Evolutionary conservation across 306 rosid genomes (phyloP).

Genomic region (Vachellia pachyceras): DNA sequence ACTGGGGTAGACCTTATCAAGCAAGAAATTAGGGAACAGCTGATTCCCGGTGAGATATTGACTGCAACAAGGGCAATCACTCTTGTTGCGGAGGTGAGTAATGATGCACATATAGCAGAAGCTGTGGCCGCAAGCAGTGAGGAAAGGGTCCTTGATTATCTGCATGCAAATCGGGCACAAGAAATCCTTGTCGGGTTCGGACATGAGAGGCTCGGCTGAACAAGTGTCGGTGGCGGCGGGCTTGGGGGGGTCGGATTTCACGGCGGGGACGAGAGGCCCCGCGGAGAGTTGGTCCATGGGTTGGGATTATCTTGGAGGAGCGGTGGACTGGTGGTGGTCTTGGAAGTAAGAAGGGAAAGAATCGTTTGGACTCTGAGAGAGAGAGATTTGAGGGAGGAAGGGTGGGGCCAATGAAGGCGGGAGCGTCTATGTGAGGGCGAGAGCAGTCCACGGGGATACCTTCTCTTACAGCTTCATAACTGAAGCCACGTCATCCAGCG

Average conservation of each 20-base stretch:
- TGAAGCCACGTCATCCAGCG: slow-evolving; percentile 44
- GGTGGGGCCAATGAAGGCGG: slow-evolving; percentile 30
- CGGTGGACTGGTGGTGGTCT: slow-evolving; percentile 19
- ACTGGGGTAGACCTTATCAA: slow-evolving; percentile 69
- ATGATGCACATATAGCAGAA: slow-evolving; percentile 97
- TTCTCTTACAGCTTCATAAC: neutral
- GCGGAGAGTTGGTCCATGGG: slow-evolving; percentile 55
- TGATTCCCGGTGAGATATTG: slow-evolving; percentile 77
- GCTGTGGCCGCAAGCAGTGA: slow-evolving; percentile 91
- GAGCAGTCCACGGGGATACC: slow-evolving; percentile 48
- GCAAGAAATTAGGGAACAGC: slow-evolving; percentile 80
- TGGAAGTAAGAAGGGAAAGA: neutral
- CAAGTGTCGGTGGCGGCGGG: slow-evolving; percentile 28
- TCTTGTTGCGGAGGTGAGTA: slow-evolving; percentile 93
- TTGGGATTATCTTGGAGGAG: slow-evolving; percentile 21
- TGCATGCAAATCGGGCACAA: slow-evolving; percentile 99
- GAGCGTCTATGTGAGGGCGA: slow-evolving; percentile 45
- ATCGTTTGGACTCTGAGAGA: slow-evolving; percentile 16
- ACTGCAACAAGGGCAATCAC: slow-evolving; percentile 94
- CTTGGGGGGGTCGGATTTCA: slow-evolving; percentile 42
- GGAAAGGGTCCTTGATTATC: slow-evolving; percentile 84
- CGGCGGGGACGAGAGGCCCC: slow-evolving; percentile 63
- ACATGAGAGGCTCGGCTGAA: slow-evolving; percentile 21
- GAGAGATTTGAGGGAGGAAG: neutral
- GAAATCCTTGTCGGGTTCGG: slow-evolving; percentile 79